phyloP scores from a whole-genome alignment of 306 rosid genomes.

The Cotoneaster glaucophyllus region DNA sequence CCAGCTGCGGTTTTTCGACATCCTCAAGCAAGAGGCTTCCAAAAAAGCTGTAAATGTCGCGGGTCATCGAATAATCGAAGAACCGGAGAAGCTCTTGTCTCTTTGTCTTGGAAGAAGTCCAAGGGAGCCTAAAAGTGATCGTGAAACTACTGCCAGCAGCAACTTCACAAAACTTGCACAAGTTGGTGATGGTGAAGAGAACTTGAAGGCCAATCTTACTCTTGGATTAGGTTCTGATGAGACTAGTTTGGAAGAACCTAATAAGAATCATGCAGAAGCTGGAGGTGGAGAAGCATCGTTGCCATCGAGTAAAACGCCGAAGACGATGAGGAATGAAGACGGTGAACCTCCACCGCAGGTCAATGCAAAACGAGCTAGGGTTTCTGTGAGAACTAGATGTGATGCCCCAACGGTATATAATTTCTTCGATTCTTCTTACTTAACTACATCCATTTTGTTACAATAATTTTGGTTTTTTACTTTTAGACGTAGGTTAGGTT shows the following conservation, averaged over 20 bases:
- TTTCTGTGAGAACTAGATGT: constrained; percentile 69
- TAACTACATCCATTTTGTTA: neutral
- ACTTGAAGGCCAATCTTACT: constrained; percentile 19
- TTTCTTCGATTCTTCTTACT: neutral
- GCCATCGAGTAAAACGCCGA: neutral
- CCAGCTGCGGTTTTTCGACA: constrained; percentile 19
- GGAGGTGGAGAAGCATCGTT: neutral
- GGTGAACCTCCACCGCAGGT: constrained; percentile 39
- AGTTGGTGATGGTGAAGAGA: neutral
- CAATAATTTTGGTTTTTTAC: neutral
- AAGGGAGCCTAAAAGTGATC: constrained; percentile 1
- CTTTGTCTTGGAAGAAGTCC: constrained; percentile 38
- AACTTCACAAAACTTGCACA: neutral
- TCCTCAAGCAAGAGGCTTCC: constrained; percentile 10
- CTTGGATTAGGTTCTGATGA: constrained; percentile 21
- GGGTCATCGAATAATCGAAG: constrained; percentile 10
- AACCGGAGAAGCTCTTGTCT: constrained; percentile 27
- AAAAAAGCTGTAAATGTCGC: neutral
- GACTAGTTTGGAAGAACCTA: neutral
- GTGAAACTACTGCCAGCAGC: neutral
- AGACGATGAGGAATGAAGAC: constrained; percentile 18
- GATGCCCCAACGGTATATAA: constrained; percentile 62
- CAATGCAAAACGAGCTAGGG: constrained; percentile 57
- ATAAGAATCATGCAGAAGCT: neutral
- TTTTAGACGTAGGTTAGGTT: too few species aligned